Percentiles rank a stretch among this genome's conserved stretches.
phyloP scores from a whole-genome alignment of 2,329 filamentous ascomycete species.

The Colletotrichum lini region DNA sequence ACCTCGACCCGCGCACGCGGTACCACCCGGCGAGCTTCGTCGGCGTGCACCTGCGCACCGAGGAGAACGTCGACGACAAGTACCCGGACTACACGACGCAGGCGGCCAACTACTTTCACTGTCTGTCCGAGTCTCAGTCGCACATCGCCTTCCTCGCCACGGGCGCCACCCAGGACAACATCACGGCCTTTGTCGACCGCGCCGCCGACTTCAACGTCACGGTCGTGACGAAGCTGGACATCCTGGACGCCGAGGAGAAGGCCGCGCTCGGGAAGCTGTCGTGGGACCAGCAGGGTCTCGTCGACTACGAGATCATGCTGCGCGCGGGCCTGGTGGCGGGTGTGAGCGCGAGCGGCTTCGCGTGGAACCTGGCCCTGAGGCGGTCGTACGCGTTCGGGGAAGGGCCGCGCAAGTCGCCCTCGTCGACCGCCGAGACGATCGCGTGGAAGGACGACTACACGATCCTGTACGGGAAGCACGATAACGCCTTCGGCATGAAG shows the following conservation, averaged over 20 bases:
- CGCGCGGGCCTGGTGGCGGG: conserved; percentile 60
- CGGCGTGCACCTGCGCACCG: conserved; percentile 55
- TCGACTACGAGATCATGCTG: conserved; percentile 66
- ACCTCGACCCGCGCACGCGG: conserved; percentile 47
- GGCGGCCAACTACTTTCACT: conserved; percentile 50
- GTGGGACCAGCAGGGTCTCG: conserved; percentile 65
- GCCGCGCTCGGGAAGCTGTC: conserved; percentile 53
- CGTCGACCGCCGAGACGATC: conserved; percentile 41
- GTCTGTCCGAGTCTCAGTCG: conserved; percentile 47
- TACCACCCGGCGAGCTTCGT: conserved; percentile 48
- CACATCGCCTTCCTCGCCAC: conserved; percentile 60
- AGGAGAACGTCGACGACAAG: conserved; percentile 48
- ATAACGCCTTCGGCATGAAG: conserved; percentile 48
- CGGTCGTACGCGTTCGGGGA: conserved; percentile 50
- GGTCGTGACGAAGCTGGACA: conserved; percentile 59
- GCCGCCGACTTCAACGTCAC: conserved; percentile 55
- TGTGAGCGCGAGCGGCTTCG: conserved; percentile 60
- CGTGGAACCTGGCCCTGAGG: conserved; percentile 62
- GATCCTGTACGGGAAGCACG: conserved; percentile 49
- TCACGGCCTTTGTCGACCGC: conserved; percentile 53
- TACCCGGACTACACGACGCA: conserved; percentile 52
- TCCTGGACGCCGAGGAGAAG: conserved; percentile 56
- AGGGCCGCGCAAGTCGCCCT: conserved; percentile 11
- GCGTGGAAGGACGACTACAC: conserved; percentile 53
- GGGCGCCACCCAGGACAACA: conserved; percentile 54